phyloP scores from a whole-genome alignment of 768 basidiomycete genomes.

The Sporobolomyces roseus region DNA sequence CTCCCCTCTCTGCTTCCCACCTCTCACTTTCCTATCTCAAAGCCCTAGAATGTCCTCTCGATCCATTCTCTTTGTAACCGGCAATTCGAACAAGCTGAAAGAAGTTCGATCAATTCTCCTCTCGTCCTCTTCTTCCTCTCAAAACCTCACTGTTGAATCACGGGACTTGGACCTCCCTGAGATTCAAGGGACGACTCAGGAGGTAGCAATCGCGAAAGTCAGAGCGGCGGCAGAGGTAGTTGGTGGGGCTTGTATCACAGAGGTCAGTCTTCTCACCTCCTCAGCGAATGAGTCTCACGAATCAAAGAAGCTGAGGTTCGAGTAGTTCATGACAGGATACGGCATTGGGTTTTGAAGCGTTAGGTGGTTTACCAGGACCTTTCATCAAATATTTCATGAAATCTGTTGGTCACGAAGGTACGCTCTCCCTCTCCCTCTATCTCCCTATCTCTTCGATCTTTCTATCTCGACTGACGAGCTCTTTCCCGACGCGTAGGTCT shows the following conservation, averaged over 20 bases:
- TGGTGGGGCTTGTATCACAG: slow-evolving; percentile 64
- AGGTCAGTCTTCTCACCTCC: slow-evolving; percentile 30
- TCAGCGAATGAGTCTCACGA: too few relatives aligned
- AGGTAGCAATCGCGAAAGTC: slow-evolving; percentile 86
- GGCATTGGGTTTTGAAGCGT: slow-evolving; percentile 80
- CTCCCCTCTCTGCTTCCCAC: neutral
- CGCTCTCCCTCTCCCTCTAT: slow-evolving; percentile 32
- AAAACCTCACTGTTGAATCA: slow-evolving; percentile 65
- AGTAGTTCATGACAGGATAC: slow-evolving; percentile 63
- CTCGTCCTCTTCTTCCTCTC: slow-evolving; percentile 55
- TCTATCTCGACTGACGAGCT: neutral
- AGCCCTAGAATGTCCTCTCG: slow-evolving; percentile 1
- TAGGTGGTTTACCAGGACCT: slow-evolving; percentile 88
- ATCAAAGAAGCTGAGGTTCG: too few relatives aligned
- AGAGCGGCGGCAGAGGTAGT: slow-evolving; percentile 70
- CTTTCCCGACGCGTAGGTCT: slow-evolving; percentile 55
- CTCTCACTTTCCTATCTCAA: neutral
- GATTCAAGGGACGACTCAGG: slow-evolving; percentile 84
- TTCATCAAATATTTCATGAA: slow-evolving; percentile 93
- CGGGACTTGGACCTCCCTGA: slow-evolving; percentile 82
- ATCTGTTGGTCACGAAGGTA: slow-evolving; percentile 77
- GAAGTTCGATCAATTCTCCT: slow-evolving; percentile 82
- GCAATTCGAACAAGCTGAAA: slow-evolving; percentile 84
- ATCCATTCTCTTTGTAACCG: slow-evolving; percentile 67
- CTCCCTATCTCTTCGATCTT: neutral